Evolutionary conservation across 2,329 filamentous ascomycete genomes (phyloP).

Genomic region (Lachnellula occidentalis): DNA sequence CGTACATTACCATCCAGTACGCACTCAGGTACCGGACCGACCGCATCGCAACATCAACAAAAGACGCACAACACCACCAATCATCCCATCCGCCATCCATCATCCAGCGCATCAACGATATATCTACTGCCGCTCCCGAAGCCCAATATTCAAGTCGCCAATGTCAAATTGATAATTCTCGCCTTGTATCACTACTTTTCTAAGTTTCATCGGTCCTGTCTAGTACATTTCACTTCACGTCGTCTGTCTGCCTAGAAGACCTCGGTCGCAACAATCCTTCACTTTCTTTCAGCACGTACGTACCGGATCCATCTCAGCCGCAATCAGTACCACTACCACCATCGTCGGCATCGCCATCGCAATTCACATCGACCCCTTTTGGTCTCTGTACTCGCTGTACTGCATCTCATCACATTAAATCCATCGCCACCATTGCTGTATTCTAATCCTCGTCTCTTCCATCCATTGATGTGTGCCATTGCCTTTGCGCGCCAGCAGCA

Average conservation of each 20-base stretch:
- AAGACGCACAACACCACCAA: not conserved
- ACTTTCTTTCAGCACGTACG: not conserved
- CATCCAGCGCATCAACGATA: not conserved
- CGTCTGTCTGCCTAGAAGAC: not conserved
- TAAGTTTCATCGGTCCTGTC: slow-evolving; percentile 13
- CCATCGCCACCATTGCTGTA: slow-evolving; percentile 5
- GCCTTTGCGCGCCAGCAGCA: slow-evolving; percentile 9
- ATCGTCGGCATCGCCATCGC: slow-evolving; percentile 3
- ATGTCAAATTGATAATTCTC: not conserved
- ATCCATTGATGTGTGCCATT: slow-evolving; percentile 16
- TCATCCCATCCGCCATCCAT: not conserved
- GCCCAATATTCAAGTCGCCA: not conserved
- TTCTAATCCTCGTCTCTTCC: slow-evolving; percentile 10
- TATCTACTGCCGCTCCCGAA: slow-evolving; percentile 4
- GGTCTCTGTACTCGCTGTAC: slow-evolving; percentile 1
- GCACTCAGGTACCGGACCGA: too few relatives aligned
- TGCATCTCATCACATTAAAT: not conserved
- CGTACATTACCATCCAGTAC: too few relatives aligned
- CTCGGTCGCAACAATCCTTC: slow-evolving; percentile 9
- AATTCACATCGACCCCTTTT: not conserved
- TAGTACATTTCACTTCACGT: not conserved
- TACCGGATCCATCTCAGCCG: not conserved
- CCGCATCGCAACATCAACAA: not conserved
- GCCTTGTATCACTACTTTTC: slow-evolving; percentile 16
- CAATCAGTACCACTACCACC: not conserved